These are phyloP conservation scores for Backusella westeae DNA, from an alignment of 192 early-diverging fungal species.

Conservation along the genomic window DNA sequence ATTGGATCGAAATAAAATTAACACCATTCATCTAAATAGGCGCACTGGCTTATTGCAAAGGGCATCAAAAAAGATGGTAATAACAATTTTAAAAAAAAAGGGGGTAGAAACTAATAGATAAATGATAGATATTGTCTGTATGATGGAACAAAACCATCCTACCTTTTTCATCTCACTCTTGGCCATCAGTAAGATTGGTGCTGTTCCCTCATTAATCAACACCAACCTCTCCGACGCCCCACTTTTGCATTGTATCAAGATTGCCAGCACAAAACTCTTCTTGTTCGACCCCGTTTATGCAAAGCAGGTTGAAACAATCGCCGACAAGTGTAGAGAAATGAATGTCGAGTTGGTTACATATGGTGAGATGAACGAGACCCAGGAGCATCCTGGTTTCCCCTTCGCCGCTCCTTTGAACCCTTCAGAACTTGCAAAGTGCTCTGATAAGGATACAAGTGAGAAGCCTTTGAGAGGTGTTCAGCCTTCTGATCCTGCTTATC, in stretches of 20 bases:
- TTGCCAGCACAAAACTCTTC: conserved; percentile 38
- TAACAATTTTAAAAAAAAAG: background rate
- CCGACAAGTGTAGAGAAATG: conserved; percentile 23
- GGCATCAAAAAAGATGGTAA: conserved; percentile 25
- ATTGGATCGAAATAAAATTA: background rate
- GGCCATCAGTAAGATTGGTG: conserved; percentile 57
- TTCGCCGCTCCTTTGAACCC: conserved; percentile 30
- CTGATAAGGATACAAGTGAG: conserved; percentile 28
- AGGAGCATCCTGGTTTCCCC: conserved; percentile 17
- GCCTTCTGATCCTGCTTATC: conserved; percentile 33
- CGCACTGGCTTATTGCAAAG: conserved; percentile 27
- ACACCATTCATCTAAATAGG: conserved; percentile 8
- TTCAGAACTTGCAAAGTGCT: conserved; percentile 26
- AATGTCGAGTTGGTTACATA: conserved; percentile 27
- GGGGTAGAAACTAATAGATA: no score
- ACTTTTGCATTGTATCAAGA: conserved; percentile 42
- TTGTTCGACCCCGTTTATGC: conserved; percentile 43
- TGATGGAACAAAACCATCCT: conserved; percentile 56
- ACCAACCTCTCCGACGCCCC: conserved; percentile 46
- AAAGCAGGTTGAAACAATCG: conserved; percentile 22
- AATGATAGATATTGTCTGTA: conserved; percentile 46
- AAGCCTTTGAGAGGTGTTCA: conserved; percentile 20
- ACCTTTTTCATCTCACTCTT: conserved; percentile 53
- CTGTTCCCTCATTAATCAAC: conserved; percentile 58
- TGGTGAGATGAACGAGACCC: conserved; percentile 20